Base-by-base conservation (phyloP, 495 filamentous ascomycete species). In the Pseudevernia furfuracea region DNA sequence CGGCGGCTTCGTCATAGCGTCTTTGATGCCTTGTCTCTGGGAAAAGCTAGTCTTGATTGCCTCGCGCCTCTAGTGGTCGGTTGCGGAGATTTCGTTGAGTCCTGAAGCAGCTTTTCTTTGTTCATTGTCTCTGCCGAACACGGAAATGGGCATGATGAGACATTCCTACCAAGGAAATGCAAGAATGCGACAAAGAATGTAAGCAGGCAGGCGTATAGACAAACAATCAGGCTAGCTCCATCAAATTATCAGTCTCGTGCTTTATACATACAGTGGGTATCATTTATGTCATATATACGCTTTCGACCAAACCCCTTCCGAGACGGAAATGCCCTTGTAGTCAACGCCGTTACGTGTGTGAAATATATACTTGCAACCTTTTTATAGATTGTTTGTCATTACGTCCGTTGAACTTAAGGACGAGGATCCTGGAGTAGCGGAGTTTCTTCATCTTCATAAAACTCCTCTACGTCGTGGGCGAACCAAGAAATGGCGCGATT, bases 171-270 rank as follows among this genome's bases (percentile, higher is more conserved):
- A 60, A 49, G 49, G 43, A 46, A 68, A 59, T 66, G 62, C 62
- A 68, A 68, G 68, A 70, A 70, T 68, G 68, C 66, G 68, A 68
- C 66, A 66, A 68, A 68, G 68, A 66, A 70, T 68, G 66, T 63
- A 58, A 43, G 53, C 58, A 58, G 15, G 58, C 57, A 49, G 60
- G 43, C 63, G 41, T 61, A 53, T 53, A 32, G 25, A 12, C n/a
- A 59, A 43, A 36, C 41, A 49, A 58, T 59, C 19, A 41, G 34
- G 21, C 60, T 49, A 66, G 37, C 30, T 48, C 59, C 37, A 28
- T 55, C 41, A 60, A 60, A 44, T 59, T 58, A 19, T 15, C 49
- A 41, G 34, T 55, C 39, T 58, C 21, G 17, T n/a, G 28, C 48
- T 57, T 34, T 66, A 28, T 38, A 38, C 37, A 65, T 38, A 55